These are phyloP conservation scores for Exophiala mesophila DNA, from an alignment of 2,329 filamentous ascomycete genomes.

Conservation along the genomic window DNA sequence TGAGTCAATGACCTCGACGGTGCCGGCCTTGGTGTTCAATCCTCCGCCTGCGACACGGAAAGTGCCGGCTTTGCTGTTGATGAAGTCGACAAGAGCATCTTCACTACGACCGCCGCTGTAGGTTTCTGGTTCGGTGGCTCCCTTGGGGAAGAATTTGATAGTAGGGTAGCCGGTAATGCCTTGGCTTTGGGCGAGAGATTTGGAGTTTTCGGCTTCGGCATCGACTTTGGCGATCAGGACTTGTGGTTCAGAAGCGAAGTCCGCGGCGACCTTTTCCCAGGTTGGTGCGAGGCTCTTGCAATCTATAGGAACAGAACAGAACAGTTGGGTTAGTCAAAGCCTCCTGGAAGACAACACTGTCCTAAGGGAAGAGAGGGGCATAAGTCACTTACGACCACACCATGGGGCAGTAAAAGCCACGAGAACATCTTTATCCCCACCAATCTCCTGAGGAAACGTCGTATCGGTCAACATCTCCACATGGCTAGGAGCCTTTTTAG, in stretches of 20 bases:
- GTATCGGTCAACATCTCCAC: conserved; percentile 76
- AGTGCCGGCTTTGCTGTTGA: conserved; percentile 87
- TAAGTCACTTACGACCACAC: conserved; percentile 95
- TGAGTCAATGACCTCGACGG: conserved; percentile 70
- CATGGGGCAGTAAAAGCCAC: conserved; percentile 97
- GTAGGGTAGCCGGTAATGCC: conserved; percentile 86
- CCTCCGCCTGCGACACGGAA: conserved; percentile 77
- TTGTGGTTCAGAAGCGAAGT: conserved; percentile 70
- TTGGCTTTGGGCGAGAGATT: conserved; percentile 68
- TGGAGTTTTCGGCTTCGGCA: conserved; percentile 80
- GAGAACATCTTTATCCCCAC: conserved; percentile 80
- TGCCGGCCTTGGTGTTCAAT: conserved; percentile 73
- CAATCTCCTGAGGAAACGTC: conserved; percentile 71
- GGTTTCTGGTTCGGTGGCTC: conserved; percentile 63
- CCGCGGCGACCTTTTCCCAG: conserved; percentile 81
- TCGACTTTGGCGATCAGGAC: conserved; percentile 94
- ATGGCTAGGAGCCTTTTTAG: conserved; percentile 65
- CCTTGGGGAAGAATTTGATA: conserved; percentile 94
- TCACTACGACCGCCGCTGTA: conserved; percentile 77
- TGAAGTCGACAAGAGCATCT: conserved; percentile 67
- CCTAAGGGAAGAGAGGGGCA: too few relatives aligned
- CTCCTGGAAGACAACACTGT: too few relatives aligned
- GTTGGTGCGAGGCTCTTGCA: conserved; percentile 90
- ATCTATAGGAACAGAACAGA: conserved; percentile 52
- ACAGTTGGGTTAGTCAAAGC: not conserved